Base-by-base conservation (phyloP, 1,139 yeast species). In the Entelexis paramagnoliae region DNA sequence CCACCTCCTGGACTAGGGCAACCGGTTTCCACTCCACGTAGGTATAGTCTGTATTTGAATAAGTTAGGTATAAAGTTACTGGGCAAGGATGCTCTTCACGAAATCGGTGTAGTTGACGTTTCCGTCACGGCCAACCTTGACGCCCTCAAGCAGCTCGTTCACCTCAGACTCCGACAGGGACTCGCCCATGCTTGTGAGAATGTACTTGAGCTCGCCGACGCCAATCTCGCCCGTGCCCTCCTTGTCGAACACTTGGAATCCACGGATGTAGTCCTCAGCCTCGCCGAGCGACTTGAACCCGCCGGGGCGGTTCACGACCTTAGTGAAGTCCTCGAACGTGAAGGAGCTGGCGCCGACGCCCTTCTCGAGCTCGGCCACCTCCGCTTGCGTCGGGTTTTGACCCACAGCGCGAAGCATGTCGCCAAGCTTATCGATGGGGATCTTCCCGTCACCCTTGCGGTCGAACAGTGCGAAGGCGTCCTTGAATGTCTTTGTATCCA, bases 381-480 rank as follows among this genome's bases (percentile, higher is more conserved):
- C 95, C 28, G 91, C 87, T 62, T 86, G 77, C 11, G 98, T 89
- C 58, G 99, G 99, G 73, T 93, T 93, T 72, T 91, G 97, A 33
- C 98, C 98, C 56, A 91, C 91, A 3, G 98, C 96, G 68, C 99
- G 78, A 57, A 93, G 77, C 62, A 93, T 78, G 65, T 93, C 98
- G 40, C 97, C 98, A 54, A 93, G 76, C 56, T 86, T 83, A 60
- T 83, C 87, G 56, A 79, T 77, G n/a, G 96, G 81, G 56, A 93
- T 91, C 67, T 81, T 78, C 17, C 98, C 98, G 43, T 93, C 86
- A 41, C 96, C 98, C 64, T 88, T 86, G 72, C 89, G 89, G 73
- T 93, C 98, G 67, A 91, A 93, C 52, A 93, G 80, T 32, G 97
- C 94, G 70, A 93, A 93, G 26, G 96, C 96, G 76, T 91, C 98